Evolutionary conservation across 495 filamentous ascomycete genomes (phyloP), one percentile per base, ranked within the genome.

Genomic region (Clohesyomyces aquaticus): DNA sequence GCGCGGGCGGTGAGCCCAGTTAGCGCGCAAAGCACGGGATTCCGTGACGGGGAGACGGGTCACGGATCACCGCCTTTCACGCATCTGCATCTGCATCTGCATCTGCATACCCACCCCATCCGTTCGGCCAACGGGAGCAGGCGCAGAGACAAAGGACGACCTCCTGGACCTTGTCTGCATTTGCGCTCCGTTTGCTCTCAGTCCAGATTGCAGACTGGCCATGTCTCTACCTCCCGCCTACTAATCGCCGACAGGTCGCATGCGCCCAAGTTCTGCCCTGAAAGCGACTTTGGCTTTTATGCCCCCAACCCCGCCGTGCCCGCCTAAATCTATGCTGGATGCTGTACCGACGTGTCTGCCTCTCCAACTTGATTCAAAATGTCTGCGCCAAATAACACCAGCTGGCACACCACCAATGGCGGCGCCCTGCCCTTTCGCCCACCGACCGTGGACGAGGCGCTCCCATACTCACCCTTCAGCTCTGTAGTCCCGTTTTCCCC

Each of bases 381-480:
- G 63, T 45, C 56, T 35, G 54, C 4, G 16, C 42, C 48, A 2
- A n/a, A 42, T 3, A 58, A 55, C 11, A 59, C 53, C 4, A 28
- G 38, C 42, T 64, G 64, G 64, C 59, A 63, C 29, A 52, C 32
- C 21, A 50, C 42, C 61, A 67, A 70, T 65, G 68, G 57, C 10
- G 28, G 48, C 11, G 28, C 21, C 11, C 50, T 67, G n/a, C 68
- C 68, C 10, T 64, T 71, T 22, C 77, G 81, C 50, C 78, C 85
- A 21, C 77, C 87, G 45, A 82, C 76, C 42, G 86, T 98, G 12
- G 85, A 90, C 59, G 90, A 98, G 71, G 93, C 93, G 10, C 78
- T 99, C 45, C 91, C 91, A 35, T 96, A 88, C 76, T 93, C 95
- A 16, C 93, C 94, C 1, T 87, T 97, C 74, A 91, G 90, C 22